phyloP scores from a whole-genome alignment of 768 basidiomycete species.

The Suillus decipiens region DNA sequence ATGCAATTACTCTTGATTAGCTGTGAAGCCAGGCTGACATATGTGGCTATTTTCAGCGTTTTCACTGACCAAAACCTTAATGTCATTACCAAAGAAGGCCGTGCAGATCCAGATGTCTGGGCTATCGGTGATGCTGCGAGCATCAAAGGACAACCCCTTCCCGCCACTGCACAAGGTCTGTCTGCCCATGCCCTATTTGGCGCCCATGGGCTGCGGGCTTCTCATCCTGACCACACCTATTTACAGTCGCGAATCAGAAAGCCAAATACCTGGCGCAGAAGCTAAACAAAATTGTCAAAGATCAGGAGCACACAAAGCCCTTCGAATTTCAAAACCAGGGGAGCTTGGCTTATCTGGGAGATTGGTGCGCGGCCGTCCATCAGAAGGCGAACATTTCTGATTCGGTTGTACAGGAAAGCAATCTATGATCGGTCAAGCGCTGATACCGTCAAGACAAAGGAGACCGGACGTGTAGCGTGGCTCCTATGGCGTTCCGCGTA shows the following conservation, averaged over 20 bases:
- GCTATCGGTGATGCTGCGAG: conserved; percentile 80
- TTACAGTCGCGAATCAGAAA: conserved; percentile 74
- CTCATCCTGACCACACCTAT: conserved; percentile 13
- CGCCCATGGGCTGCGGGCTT: conserved; percentile 24
- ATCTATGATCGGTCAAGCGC: conserved; percentile 68
- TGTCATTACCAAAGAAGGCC: conserved; percentile 53
- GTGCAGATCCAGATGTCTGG: conserved; percentile 68
- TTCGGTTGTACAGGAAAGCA: conserved; percentile 56
- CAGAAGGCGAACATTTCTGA: conserved; percentile 9
- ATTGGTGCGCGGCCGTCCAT: conserved; percentile 49
- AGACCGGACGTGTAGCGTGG: conserved; percentile 73
- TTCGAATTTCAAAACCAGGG: conserved; percentile 77
- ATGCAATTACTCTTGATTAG: conserved; percentile 15
- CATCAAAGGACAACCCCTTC: conserved; percentile 58
- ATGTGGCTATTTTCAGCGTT: conserved; percentile 32
- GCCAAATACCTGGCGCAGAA: conserved; percentile 66
- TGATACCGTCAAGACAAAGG: conserved; percentile 52
- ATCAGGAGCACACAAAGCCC: conserved; percentile 44
- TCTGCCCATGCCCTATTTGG: conserved; percentile 17
- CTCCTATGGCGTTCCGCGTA: conserved; percentile 81
- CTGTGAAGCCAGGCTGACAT: conserved; percentile 26
- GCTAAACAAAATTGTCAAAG: conserved; percentile 63
- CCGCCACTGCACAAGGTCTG: conserved; percentile 83
- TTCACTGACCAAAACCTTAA: conserved; percentile 62
- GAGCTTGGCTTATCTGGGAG: conserved; percentile 78